Evolutionary conservation across 164 flowering plant genomes (phyloP).

Genomic region (Vitis riparia): DNA sequence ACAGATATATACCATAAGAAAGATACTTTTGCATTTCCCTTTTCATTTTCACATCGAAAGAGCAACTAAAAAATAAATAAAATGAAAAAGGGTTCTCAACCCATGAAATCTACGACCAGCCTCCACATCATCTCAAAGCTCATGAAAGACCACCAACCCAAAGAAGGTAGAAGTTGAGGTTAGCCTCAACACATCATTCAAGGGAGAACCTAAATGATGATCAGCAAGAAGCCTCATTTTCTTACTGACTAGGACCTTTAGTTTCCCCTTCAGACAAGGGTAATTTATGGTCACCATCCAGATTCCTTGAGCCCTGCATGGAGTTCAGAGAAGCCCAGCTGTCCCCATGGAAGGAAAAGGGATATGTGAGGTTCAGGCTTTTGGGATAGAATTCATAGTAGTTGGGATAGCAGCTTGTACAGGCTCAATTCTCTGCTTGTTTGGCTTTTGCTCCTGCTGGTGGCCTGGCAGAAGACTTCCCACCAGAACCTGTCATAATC

Average conservation of each 20-base stretch:
- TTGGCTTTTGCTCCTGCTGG: conserved; percentile 51
- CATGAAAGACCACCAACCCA: no score
- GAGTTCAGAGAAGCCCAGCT: conserved; percentile 26
- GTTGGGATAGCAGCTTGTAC: conserved; percentile 12
- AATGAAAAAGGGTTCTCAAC: no score
- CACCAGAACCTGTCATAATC: conserved; percentile 47
- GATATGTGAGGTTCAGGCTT: conserved; percentile 19
- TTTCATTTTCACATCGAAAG: no score
- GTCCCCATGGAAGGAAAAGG: conserved; percentile 30
- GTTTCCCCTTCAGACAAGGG: conserved; percentile 30
- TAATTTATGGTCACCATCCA: conserved; percentile 16
- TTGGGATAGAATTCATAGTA: conserved; percentile 7
- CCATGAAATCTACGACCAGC: no score
- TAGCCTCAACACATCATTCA: no score
- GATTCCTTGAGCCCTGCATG: conserved; percentile 14
- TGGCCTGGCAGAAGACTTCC: conserved; percentile 58
- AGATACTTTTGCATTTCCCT: no score
- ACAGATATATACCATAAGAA: no score
- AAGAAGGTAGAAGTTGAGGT: no score
- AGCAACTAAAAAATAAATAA: no score
- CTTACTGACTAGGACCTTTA: conserved; percentile 26
- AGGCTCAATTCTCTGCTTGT: conserved; percentile 38
- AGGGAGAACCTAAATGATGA: background rate
- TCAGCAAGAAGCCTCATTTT: conserved; percentile 30
- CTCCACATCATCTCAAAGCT: no score